Percentiles rank a stretch among this genome's conserved stretches.
Evolutionary conservation across 2,329 filamentous ascomycete genomes (phyloP).

Genomic region (Colletotrichum tofieldiae): DNA sequence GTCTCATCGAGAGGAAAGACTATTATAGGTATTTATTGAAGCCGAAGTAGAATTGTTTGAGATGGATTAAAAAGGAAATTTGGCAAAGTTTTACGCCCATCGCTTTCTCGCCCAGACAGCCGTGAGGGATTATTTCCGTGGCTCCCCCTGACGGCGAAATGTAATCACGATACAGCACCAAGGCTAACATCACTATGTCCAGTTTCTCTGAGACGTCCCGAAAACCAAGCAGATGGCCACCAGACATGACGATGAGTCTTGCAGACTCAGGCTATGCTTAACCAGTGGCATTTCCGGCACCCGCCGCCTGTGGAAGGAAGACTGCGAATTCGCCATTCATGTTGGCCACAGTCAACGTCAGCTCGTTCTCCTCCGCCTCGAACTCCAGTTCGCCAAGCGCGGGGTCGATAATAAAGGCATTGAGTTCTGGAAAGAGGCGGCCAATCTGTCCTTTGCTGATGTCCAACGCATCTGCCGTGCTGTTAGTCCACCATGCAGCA

Average conservation of each 20-base stretch:
- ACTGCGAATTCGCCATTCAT: constrained; percentile 54
- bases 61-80: not conserved
- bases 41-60: not conserved
- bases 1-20: not conserved
- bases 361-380: constrained; percentile 59
- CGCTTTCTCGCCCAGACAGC: not conserved
- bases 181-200: too few species aligned
- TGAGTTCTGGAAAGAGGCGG: constrained; percentile 53
- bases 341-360: constrained; percentile 50
- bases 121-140: not conserved
- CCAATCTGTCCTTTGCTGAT: constrained; percentile 55
- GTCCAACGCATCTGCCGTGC: constrained; percentile 49
- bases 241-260: too few species aligned
- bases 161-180: too few species aligned
- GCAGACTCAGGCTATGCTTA: not conserved
- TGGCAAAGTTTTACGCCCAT: not conserved
- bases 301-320: constrained; percentile 49
- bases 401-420: constrained; percentile 54
- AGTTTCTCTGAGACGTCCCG: too few species aligned
- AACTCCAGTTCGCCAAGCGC: constrained; percentile 58
- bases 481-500: not conserved
- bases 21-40: not conserved
- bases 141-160: not conserved
- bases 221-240: too few species aligned
- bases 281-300: not conserved